These are phyloP conservation scores for Tulasnella calospora DNA, from an alignment of 768 basidiomycete species.

Conservation along the genomic window DNA sequence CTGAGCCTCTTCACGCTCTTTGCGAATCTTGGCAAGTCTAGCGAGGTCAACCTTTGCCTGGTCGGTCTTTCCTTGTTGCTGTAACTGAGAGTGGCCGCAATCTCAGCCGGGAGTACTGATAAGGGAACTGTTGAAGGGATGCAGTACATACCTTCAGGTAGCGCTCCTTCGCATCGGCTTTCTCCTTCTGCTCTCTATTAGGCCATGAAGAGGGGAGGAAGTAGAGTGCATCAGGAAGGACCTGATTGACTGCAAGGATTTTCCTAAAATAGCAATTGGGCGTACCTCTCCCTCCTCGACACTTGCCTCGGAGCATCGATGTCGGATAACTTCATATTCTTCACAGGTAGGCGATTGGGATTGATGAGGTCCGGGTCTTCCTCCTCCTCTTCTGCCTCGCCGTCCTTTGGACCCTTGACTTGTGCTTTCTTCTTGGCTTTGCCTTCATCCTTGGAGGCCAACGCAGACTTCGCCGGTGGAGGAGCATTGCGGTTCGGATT, in stretches of 20 bases:
- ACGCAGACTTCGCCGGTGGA: constrained; percentile 38
- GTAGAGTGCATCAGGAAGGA: background rate
- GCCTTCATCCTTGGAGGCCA: constrained; percentile 61
- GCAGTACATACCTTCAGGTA: constrained; percentile 69
- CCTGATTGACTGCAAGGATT: background rate
- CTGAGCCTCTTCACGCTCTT: constrained; percentile 81
- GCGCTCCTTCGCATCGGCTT: constrained; percentile 77
- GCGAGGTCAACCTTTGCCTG: constrained; percentile 86
- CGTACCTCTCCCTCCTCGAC: constrained; percentile 60
- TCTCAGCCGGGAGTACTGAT: too few relatives aligned
- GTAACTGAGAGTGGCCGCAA: constrained; percentile 41
- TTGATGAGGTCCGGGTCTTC: constrained; percentile 72
- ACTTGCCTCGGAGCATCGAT: constrained; percentile 59
- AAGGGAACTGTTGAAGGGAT: background rate
- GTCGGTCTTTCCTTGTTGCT: constrained; percentile 78
- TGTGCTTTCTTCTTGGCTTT: constrained; percentile 69
- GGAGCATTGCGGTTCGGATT: constrained; percentile 20
- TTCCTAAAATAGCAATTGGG: background rate
- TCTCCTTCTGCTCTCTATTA: constrained; percentile 82
- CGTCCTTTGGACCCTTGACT: constrained; percentile 31
- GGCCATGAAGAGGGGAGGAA: constrained; percentile 1
- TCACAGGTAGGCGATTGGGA: constrained; percentile 62
- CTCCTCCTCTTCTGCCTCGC: constrained; percentile 47
- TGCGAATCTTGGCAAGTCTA: constrained; percentile 77
- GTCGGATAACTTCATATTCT: constrained; percentile 73